phyloP scores from a whole-genome alignment of 805 yeast species.

The Nakazawaea wyomingensis region DNA sequence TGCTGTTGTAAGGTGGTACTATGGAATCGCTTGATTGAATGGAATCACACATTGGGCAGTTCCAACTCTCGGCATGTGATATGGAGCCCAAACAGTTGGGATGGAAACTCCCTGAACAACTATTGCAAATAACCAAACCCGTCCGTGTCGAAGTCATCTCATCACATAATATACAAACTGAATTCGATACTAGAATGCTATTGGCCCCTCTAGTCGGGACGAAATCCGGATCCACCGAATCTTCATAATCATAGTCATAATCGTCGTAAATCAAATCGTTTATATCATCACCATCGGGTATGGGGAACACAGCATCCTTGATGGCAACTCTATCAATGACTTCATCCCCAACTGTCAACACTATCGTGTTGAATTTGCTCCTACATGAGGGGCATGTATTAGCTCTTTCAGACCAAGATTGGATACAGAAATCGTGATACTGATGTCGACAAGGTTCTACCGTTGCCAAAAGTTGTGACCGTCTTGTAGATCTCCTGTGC shows the following conservation, averaged over 20 bases:
- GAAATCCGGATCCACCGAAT: constrained; percentile 11
- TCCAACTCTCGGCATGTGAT: constrained; percentile 17
- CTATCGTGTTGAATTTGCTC: constrained; percentile 19
- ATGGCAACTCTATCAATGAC: constrained; percentile 18
- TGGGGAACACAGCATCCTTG: constrained; percentile 20
- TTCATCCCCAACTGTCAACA: constrained; percentile 15
- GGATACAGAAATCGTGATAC: constrained; percentile 30
- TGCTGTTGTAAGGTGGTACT: constrained; percentile 12
- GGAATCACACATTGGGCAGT: constrained; percentile 32
- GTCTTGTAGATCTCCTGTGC: constrained; percentile 18
- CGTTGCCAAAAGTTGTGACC: constrained; percentile 21
- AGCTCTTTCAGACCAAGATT: constrained; percentile 30
- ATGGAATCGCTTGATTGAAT: constrained; percentile 22
- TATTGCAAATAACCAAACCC: constrained; percentile 25
- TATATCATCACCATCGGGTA: constrained; percentile 19
- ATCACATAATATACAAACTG: constrained; percentile 29
- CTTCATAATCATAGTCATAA: background rate
- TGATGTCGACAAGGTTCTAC: constrained; percentile 29
- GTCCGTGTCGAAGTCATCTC: constrained; percentile 16
- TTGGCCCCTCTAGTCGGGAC: constrained; percentile 3
- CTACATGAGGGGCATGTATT: constrained; percentile 33
- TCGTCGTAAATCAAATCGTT: constrained; percentile 11
- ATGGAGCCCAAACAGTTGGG: constrained; percentile 25
- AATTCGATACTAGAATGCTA: constrained; percentile 11
- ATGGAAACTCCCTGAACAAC: constrained; percentile 29